Conservation (phyloP, 257 asterid species). For the Mitragyna speciosa region DNA sequence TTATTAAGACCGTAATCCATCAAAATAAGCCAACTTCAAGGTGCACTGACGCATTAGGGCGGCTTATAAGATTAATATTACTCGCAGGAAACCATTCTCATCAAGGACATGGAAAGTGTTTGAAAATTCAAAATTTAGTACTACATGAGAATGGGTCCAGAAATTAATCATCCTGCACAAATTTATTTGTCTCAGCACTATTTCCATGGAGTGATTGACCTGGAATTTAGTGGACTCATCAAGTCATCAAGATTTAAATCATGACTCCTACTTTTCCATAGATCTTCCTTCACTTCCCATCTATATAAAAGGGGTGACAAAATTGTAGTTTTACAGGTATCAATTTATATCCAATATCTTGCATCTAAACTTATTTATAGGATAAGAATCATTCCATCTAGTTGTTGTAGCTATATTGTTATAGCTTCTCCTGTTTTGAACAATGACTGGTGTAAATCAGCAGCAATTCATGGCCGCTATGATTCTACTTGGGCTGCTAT, state of each 20-base stretch:
- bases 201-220: constrained; percentile 19
- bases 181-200: neutral
- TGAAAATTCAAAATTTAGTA: constrained; percentile 1
- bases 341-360: too few relatives aligned
- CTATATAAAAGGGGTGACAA: neutral
- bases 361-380: too few relatives aligned
- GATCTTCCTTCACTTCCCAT: neutral
- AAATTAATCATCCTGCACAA: neutral
- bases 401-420: too few relatives aligned
- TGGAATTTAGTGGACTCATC: neutral
- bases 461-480: constrained; percentile 4
- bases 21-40: neutral
- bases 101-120: neutral
- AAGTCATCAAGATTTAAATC: neutral
- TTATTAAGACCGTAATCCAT: neutral
- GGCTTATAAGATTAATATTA: neutral
- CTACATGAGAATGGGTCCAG: neutral
- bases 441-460: constrained; percentile 17
- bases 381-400: too few relatives aligned
- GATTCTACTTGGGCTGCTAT: constrained; percentile 23
- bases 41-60: neutral
- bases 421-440: neutral
- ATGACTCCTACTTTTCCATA: neutral
- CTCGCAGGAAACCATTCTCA: neutral
- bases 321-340: neutral